Conservation (phyloP, 192 early-diverging fungal genomes). For the Entomortierella beljakovae region DNA sequence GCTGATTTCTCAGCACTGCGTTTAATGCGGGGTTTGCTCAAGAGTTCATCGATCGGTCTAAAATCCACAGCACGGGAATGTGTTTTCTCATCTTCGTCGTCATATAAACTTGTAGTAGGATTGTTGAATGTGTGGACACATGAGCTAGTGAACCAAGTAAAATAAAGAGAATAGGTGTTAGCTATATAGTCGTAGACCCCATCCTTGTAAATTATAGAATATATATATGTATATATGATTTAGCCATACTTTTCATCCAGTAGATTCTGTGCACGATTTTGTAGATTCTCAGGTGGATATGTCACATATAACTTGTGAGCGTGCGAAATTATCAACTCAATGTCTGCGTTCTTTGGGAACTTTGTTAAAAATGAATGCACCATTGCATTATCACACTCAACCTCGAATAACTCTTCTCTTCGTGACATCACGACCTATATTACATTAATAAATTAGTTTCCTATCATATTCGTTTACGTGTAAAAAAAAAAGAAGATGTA, state of each 20-base stretch:
- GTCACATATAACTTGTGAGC: conserved; percentile 52
- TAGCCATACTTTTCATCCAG: conserved; percentile 56
- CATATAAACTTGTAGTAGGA: conserved; percentile 17
- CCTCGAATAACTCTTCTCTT: conserved; percentile 52
- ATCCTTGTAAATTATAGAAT: too few relatives aligned
- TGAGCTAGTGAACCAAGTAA: conserved; percentile 16
- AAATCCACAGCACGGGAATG: conserved; percentile 26
- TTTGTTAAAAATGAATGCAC: conserved; percentile 65
- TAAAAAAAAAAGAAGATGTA: too few relatives aligned
- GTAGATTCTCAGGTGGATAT: conserved; percentile 50
- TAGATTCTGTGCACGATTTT: conserved; percentile 42
- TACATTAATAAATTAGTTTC: not conserved
- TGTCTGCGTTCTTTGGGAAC: conserved; percentile 60
- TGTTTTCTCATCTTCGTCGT: conserved; percentile 20
- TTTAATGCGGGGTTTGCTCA: conserved; percentile 41
- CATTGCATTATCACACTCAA: conserved; percentile 57
- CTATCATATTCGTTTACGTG: not conserved
- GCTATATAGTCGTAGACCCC: too few relatives aligned
- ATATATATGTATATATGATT: too few relatives aligned
- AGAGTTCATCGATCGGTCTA: conserved; percentile 26
- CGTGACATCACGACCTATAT: conserved; percentile 60
- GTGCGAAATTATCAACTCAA: conserved; percentile 49
- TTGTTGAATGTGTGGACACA: conserved; percentile 44
- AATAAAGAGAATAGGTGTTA: too few relatives aligned
- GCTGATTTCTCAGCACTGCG: conserved; percentile 14